phyloP scores from a whole-genome alignment of 495 filamentous ascomycete genomes.

The Aspergillus sclerotioniger region DNA sequence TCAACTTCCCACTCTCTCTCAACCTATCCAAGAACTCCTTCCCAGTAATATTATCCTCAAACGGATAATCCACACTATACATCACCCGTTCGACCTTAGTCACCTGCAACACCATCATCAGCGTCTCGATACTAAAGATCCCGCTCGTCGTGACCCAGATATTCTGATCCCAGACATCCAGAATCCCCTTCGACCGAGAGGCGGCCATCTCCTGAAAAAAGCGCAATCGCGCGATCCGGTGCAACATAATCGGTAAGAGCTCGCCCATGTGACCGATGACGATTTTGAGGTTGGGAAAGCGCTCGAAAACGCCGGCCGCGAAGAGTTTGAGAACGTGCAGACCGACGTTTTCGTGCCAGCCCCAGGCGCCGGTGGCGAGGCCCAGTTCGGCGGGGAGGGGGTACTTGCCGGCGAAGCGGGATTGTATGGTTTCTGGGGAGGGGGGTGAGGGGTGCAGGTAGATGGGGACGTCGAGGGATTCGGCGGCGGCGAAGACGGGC shows the following conservation, averaged over 20 bases:
- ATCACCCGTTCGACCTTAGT: slow-evolving; percentile 51
- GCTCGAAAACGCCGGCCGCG: slow-evolving; percentile 48
- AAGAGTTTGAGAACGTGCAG: slow-evolving; percentile 42
- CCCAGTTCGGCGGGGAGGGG: slow-evolving; percentile 29
- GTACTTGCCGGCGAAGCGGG: slow-evolving; percentile 24
- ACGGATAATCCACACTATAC: slow-evolving; percentile 62
- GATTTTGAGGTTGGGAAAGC: slow-evolving; percentile 43
- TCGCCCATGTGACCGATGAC: slow-evolving; percentile 48
- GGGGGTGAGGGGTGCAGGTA: slow-evolving; percentile 57
- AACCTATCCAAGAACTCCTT: slow-evolving; percentile 48
- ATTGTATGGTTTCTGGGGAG: slow-evolving; percentile 23
- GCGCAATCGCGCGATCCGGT: slow-evolving; percentile 23
- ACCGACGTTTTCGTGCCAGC: slow-evolving; percentile 47
- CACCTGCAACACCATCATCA: slow-evolving; percentile 47
- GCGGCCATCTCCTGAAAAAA: slow-evolving; percentile 12
- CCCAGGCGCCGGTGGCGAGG: slow-evolving; percentile 41
- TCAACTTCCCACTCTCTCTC: slow-evolving; percentile 49
- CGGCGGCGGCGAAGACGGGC: slow-evolving; percentile 45
- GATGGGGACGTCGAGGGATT: slow-evolving; percentile 54
- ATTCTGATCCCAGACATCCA: slow-evolving; percentile 42
- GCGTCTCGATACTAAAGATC: slow-evolving; percentile 26
- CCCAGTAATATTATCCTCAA: slow-evolving; percentile 42
- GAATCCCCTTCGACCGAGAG: slow-evolving; percentile 18
- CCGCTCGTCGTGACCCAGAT: slow-evolving; percentile 38
- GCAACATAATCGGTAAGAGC: slow-evolving; percentile 44